Percentiles rank a stretch among this genome's conserved stretches.
Conservation (phyloP, 2,329 filamentous ascomycete genomes). For the Xylaria multiplex region DNA sequence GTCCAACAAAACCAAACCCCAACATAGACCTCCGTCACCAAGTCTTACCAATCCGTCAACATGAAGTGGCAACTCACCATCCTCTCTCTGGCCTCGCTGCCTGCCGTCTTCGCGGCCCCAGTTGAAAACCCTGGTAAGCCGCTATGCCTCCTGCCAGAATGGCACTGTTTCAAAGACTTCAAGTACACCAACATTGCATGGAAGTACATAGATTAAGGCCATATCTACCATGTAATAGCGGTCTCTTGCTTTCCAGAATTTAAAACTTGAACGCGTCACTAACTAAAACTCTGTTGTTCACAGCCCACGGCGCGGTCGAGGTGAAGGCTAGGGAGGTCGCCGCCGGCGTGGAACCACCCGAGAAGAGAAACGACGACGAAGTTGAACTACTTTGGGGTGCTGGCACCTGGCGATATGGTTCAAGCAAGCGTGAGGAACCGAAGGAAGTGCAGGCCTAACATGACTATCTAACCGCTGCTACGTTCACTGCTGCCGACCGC, state of each 20-base stretch:
- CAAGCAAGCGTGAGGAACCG: not conserved
- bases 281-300: not conserved
- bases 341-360: not conserved
- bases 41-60: not conserved
- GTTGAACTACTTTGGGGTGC: not conserved
- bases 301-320: not conserved
- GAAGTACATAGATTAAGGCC: slow-evolving; percentile 12
- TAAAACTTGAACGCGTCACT: not conserved
- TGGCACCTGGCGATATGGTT: not conserved
- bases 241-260: not conserved
- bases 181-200: slow-evolving; percentile 13
- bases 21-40: not conserved
- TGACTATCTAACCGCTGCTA: no score
- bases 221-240: slow-evolving; percentile 4
- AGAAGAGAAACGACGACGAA: slow-evolving; percentile 5
- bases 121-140: slow-evolving; percentile 7
- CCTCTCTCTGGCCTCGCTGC: slow-evolving; percentile 11
- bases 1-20: not conserved
- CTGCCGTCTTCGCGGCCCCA: slow-evolving; percentile 10
- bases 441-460: not conserved
- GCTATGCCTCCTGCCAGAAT: slow-evolving; percentile 10
- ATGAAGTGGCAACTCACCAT: slow-evolving; percentile 17
- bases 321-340: not conserved
- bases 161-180: slow-evolving; percentile 10
- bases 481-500: no score